These are phyloP conservation scores for Tubosaeta sp. DNA, from an alignment of 768 basidiomycete genomes.

Conservation along the genomic window DNA sequence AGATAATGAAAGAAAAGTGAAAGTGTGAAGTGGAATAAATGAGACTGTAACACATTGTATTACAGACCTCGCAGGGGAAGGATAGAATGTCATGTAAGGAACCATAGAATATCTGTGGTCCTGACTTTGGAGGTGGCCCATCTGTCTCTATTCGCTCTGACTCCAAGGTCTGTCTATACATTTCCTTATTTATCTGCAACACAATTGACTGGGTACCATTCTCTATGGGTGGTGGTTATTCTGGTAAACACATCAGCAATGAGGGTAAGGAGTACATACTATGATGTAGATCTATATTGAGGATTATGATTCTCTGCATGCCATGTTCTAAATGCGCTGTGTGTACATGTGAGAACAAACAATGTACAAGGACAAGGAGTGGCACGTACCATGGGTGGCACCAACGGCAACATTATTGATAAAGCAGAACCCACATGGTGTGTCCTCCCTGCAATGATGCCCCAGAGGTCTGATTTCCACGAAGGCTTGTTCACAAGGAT, in stretches of 20 bases:
- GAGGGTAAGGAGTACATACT: constrained; percentile 9
- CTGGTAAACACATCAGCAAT: not conserved
- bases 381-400: constrained; percentile 81
- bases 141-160: constrained; percentile 31
- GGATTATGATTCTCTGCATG: constrained; percentile 73
- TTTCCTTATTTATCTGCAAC: constrained; percentile 90
- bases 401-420: constrained; percentile 90
- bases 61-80: constrained; percentile 81
- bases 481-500: constrained; percentile 51
- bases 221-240: constrained; percentile 39
- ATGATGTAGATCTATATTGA: constrained; percentile 67
- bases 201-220: constrained; percentile 92
- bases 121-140: constrained; percentile 31
- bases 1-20: too few relatives aligned
- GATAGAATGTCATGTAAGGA: constrained; percentile 93
- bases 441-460: constrained; percentile 90
- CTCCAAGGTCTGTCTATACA: constrained; percentile 65
- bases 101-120: constrained; percentile 76
- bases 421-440: constrained; percentile 92
- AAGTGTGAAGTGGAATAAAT: too few relatives aligned
- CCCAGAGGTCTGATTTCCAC: constrained; percentile 88
- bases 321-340: constrained; percentile 78
- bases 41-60: rapidly evolving
- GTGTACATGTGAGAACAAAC: not conserved
- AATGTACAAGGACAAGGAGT: not conserved